Base-by-base conservation (phyloP, 1,284 basidiomycete genomes). In the Ustilago vetiveriae region DNA sequence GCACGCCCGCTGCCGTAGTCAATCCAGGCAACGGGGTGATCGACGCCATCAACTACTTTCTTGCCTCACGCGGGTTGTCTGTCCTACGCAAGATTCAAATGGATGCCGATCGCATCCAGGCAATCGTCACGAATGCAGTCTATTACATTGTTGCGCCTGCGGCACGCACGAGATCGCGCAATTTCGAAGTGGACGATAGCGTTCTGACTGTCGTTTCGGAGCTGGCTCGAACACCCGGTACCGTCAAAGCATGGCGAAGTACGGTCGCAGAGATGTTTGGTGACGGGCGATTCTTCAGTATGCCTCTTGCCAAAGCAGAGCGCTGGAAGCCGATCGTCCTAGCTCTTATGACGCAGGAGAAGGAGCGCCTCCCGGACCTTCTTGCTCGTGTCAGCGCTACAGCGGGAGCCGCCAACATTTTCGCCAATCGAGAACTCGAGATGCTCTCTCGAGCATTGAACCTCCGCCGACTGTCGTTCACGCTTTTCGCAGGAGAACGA, bases 361-460 rank as follows among this genome's bases (percentile, higher is more conserved):
- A 91, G 83, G 88, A 92, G 32, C 88, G 91, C 0, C 87, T 98
- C 59, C 83, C 87, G 1, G 95, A 99, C 68, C 84, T 97, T 6
- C 85, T 97, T 19, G 69, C 45, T 39, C 50, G 56, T 7, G 73
- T 74, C 32, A 60, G 64, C 9, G 60, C 58, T 5, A 43, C 91
- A 0, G 89, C 92, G 1, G 88, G 90, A 0, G 94, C 94, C 0
- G 89, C 92, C 23, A 98, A 97, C 79, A 97, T 99, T 58, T 99
- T 99, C 82, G 90, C 92, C 19, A 98, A 94, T 78, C 86, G 91
- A 47, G 95, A 98, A 82, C 90, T 92, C 49, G 96, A 99, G 84
- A 92, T 91, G 86, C 84, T 93, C 0, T 85, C 90, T 14, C 88
- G 93, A n/a, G 92, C 92, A 1, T 84, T 94, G 48, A 95, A 92